Conservation (phyloP, 352 stramenopile species). For the Blastocystis sp. region DNA sequence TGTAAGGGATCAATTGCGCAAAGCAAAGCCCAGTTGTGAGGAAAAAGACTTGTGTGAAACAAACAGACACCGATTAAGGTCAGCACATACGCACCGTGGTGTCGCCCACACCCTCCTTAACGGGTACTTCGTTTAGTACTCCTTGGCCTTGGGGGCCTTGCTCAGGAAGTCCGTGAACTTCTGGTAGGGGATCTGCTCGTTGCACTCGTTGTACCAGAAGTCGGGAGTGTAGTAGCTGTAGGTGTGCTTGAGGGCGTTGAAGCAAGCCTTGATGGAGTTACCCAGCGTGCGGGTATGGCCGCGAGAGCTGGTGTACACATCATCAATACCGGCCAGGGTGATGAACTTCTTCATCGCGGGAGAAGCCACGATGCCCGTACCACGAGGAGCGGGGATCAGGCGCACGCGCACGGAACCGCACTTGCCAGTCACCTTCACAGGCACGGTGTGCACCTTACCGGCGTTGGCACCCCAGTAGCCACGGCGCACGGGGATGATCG, state of each 20-base stretch:
- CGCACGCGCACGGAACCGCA: slow-evolving; percentile 96
- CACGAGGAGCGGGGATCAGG: slow-evolving; percentile 96
- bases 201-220: slow-evolving; percentile 93
- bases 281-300: slow-evolving; percentile 97
- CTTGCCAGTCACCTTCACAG: slow-evolving; percentile 98
- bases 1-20: too few species aligned
- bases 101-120: slow-evolving; percentile 64
- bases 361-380: slow-evolving; percentile 96
- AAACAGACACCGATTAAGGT: slow-evolving; percentile 59
- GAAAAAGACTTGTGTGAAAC: background rate
- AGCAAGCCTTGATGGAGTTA: slow-evolving; percentile 99
- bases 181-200: slow-evolving; percentile 89
- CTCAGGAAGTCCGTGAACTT: slow-evolving; percentile 98
- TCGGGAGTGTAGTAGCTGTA: slow-evolving; percentile 98
- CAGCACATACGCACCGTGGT: slow-evolving; percentile 66
- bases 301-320: slow-evolving; percentile 91
- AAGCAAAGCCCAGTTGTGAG: too few species aligned
- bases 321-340: slow-evolving; percentile 95
- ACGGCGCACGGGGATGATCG: slow-evolving; percentile 92
- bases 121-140: background rate
- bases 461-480: slow-evolving; percentile 96
- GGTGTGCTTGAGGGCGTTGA: slow-evolving; percentile 92
- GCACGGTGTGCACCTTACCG: slow-evolving; percentile 87
- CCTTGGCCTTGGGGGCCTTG: slow-evolving; percentile 75
- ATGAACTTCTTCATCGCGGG: slow-evolving; percentile 96